Evolutionary conservation across 2,329 filamentous ascomycete species (phyloP), one percentile per base, ranked within the genome.

Genomic region (Cladosporium oxysporum): DNA sequence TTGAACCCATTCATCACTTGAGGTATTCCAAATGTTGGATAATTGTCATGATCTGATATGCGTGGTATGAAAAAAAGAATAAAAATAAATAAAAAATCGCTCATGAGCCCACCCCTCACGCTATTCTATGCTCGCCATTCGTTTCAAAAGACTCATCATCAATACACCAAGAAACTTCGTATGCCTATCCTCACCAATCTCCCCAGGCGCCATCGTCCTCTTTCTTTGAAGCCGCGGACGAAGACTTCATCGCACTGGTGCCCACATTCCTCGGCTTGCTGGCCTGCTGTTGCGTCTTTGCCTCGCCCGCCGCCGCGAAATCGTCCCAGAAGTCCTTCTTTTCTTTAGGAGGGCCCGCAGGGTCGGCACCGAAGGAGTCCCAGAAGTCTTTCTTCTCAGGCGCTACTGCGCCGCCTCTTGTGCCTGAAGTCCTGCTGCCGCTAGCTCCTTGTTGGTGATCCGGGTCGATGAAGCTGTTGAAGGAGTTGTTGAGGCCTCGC

Each of bases 401-500:
- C 77, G 90, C 74, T 18, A 73, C 71, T n/a, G 74, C 71, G 88
- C 83, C 61, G 87, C 29, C 37, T 55, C 64, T 26, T 52, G 58
- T n/a, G 66, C 26, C 70, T 60, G 28, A 58, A 49, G 26, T 62
- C 65, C 23, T 62, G 35, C 60, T 41, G 23, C 29, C 12, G 28
- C 28, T 41, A 5, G 47, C 52, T 18, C 59, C 55, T 21, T 65
- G 58, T 1, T 52, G 37, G 33, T 52, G 59, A 3, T 76, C 74
- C 12, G 75, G 75, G 55, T 98, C 95, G 62, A 98, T 93, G 73
- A 98, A 97, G 61, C 90, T 88, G 76, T 85, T 92, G 80, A 98
- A 90, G 49, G 88, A 87, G 8, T 95, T 91, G 64, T 92, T 90
- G 0, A 93, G 92, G 62, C 84, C 88, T 74, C 88, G 88, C 31